Evolutionary conservation across 768 basidiomycete species (phyloP).

Genomic region (Obba rivulosa): DNA sequence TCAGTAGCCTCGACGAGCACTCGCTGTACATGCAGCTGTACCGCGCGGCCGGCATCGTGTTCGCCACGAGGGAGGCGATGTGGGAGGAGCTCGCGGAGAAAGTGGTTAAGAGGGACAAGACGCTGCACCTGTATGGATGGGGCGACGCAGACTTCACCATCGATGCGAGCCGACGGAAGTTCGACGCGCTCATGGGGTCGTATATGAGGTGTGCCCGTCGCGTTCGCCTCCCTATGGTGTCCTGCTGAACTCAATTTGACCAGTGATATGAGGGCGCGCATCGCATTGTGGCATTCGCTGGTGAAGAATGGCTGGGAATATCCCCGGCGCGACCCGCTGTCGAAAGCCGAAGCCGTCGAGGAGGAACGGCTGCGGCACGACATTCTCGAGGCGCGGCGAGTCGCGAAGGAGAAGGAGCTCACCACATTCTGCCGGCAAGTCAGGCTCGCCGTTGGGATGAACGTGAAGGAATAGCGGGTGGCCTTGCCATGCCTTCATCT

Average conservation of each 20-base stretch:
- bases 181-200: slow-evolving; percentile 19
- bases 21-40: slow-evolving; percentile 21
- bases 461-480: slow-evolving; percentile 5
- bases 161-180: slow-evolving; percentile 15
- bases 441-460: slow-evolving; percentile 20
- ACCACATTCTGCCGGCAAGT: slow-evolving; percentile 16
- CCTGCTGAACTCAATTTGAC: background rate
- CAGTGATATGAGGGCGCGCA: slow-evolving; percentile 23
- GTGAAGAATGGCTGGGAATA: slow-evolving; percentile 20
- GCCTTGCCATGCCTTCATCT: no score
- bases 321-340: slow-evolving; percentile 18
- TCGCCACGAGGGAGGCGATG: slow-evolving; percentile 24
- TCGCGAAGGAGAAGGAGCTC: slow-evolving; percentile 16
- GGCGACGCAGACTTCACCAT: slow-evolving; percentile 13
- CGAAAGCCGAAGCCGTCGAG: slow-evolving; percentile 19
- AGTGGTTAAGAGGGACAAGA: slow-evolving; percentile 8
- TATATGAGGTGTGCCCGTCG: slow-evolving; percentile 16
- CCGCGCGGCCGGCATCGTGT: slow-evolving; percentile 19
- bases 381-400: slow-evolving; percentile 18
- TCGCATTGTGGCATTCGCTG: slow-evolving; percentile 22
- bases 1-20: slow-evolving; percentile 13
- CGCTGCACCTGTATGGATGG: slow-evolving; percentile 18
- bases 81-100: slow-evolving; percentile 22
- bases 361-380: slow-evolving; percentile 22
- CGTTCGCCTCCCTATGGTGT: background rate